These are phyloP conservation scores for Plectosphaerella sp. DNA, from an alignment of 2,329 filamentous ascomycete species.

Conservation along the genomic window DNA sequence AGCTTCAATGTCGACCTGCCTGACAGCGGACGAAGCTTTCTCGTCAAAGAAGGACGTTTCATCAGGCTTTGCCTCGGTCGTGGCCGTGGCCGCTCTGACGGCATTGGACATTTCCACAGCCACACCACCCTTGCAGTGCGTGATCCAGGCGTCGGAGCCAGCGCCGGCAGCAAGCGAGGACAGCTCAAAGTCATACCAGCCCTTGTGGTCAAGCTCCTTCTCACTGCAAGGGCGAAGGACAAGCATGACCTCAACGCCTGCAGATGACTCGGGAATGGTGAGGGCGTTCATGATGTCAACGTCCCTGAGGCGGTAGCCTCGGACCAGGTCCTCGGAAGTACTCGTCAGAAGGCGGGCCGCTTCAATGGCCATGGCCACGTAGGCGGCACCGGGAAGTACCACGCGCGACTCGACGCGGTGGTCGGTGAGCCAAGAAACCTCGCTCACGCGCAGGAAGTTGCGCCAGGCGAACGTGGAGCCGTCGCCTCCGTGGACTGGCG, in stretches of 20 bases:
- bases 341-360: conserved; percentile 31
- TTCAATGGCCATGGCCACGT: conserved; percentile 46
- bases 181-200: conserved; percentile 53
- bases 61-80: conserved; percentile 41
- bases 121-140: no score
- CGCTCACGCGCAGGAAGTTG: conserved; percentile 40
- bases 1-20: not conserved
- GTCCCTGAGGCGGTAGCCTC: conserved; percentile 42
- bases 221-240: conserved; percentile 38
- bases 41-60: conserved; percentile 36
- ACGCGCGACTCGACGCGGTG: conserved; percentile 53
- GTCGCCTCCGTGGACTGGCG: conserved; percentile 36
- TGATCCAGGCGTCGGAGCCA: conserved; percentile 21
- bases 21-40: conserved; percentile 15
- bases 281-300: conserved; percentile 41
- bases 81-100: conserved; percentile 54
- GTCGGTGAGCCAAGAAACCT: conserved; percentile 53
- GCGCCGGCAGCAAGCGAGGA: conserved; percentile 32
- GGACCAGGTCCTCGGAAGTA: conserved; percentile 12
- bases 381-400: conserved; percentile 51
- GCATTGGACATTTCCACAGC: conserved; percentile 10
- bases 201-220: conserved; percentile 31
- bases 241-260: conserved; percentile 44
- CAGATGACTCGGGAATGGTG: conserved; percentile 32
- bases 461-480: conserved; percentile 44